These are phyloP conservation scores for Wilcoxina mikolae DNA, from an alignment of 495 filamentous ascomycete species.

Conservation along the genomic window DNA sequence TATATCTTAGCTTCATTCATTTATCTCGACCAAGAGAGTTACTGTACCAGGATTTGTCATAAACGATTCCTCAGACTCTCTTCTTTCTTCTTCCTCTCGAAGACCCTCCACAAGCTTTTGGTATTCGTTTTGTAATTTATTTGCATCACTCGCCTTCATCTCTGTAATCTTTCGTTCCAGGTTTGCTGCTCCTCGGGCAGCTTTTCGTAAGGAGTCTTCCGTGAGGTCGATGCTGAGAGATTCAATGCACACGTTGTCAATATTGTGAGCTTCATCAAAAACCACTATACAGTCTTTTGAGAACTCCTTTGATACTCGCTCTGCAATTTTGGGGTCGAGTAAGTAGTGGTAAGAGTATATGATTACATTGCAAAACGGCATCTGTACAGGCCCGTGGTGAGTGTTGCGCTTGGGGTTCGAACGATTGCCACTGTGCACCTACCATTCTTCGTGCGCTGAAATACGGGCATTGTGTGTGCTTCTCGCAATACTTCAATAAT, in stretches of 20 bases:
- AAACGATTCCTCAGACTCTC: constrained; percentile 75
- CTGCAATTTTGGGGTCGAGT: constrained; percentile 93
- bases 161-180: constrained; percentile 79
- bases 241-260: constrained; percentile 99
- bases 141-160: constrained; percentile 81
- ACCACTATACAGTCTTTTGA: constrained; percentile 98
- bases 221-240: constrained; percentile 92
- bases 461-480: constrained; percentile 94
- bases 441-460: constrained; percentile 93
- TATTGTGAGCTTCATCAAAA: constrained; percentile 98
- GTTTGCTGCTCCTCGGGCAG: constrained; percentile 75
- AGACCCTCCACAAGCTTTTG: constrained; percentile 88
- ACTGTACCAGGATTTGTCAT: constrained; percentile 71
- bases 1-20: not conserved
- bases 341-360: constrained; percentile 99
- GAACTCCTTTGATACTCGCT: constrained; percentile 87
- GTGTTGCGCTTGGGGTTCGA: not conserved
- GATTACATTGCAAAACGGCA: constrained; percentile 97
- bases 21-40: constrained; percentile 21
- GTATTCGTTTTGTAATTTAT: constrained; percentile 90
- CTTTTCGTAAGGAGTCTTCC: constrained; percentile 79
- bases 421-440: constrained; percentile 16
- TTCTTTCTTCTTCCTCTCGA: constrained; percentile 68
- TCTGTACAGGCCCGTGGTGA: constrained; percentile 35
- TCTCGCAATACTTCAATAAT: constrained; percentile 71